Evolutionary conservation across 2,329 filamentous ascomycete genomes (phyloP), one percentile per base, ranked within the genome.

Genomic region (Talaromyces sp.): DNA sequence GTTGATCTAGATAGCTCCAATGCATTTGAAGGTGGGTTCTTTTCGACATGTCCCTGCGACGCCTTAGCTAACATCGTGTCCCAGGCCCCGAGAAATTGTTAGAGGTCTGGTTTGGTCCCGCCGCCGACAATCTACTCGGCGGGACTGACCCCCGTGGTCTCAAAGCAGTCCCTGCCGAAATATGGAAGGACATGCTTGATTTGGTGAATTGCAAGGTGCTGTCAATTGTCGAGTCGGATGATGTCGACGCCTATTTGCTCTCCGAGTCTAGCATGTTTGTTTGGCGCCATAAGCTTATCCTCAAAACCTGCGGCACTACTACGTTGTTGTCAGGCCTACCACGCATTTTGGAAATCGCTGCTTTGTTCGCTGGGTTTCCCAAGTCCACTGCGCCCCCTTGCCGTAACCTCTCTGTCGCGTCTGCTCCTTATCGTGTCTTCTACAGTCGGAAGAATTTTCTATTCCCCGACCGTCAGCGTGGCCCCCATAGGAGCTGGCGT

Each of bases 231-330:
- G 89, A 94, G 76, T 97, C 94, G 27, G 93, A 97, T 69, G 89
- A 94, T 75, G 90, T 98, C 72, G 95, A 99, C 75, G 94, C 95
- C 69, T 99, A 99, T 76, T 87, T 99, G 7, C 85, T 99, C 64
- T 99, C 95, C 68, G 95, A 99, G 82, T 98, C 95, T 47, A 98
- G 95, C 90, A 97, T 99, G 93, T 99, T 99, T 77, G 92, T 99
- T 72, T 99, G 97, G 79, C 93, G 93, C n/a, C 95, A 99, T 86
- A 99, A 99, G 85, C 86, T 99, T 69, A 97, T 99, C 67, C 84
- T 99, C 70, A 99, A 99, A 87, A 99, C 95, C 8, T 99, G 95
- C 74, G 95, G 95, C 67, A 99, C 95, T 27, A 99, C 95, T 14
- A 99, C 95, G 2, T 83, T 99, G 62, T 86, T 99, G 7, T 89